Evolutionary conservation across 2,329 filamentous ascomycete species (phyloP), one percentile per base, ranked within the genome.

Genomic region (Hymenoscyphus albidus): DNA sequence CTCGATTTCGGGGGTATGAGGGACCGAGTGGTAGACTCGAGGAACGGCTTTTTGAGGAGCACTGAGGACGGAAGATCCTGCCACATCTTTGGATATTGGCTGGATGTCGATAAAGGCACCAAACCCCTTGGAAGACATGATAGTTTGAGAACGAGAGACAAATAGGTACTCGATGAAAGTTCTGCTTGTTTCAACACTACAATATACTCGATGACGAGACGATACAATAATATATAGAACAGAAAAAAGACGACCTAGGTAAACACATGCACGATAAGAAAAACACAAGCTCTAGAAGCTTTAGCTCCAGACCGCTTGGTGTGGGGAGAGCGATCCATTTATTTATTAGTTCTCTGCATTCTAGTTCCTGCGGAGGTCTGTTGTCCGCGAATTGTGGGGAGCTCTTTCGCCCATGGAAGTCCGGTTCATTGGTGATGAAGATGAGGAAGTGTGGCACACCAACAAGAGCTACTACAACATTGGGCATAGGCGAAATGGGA

Each of bases 11-110:
- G 65, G 63, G 1, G 65, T 64, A 35, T 67, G 66, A 14, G 69
- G 72, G 18, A 73, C 69, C 18, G 74, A 73, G 59, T 75, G 74
- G 40, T 75, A 74, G 1, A 66, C 68, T 65, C 69, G 63, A 13
- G 72, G 64, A 13, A 74, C 58, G n/a, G 70, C 72, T 65, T 67
- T 75, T 38, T 71, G 62, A 22, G 74, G 74, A 27, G 72, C 67
- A 58, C 59, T 67, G 35, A 69, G 68, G 51, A 69, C 62, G 10
- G 66, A 32, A 60, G 64, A 62, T 48, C 32, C 54, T 57, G 64
- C 62, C 14, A 35, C 61, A 39, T 62, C 42, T 48, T 31, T 40
- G 27, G 40, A 27, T 22, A 68, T 67, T 18, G 69, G 62, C 65
- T 74, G 70, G 16, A 73, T 62, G 42, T 69, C 67, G 40, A 73